phyloP scores from a whole-genome alignment of 306 rosid species.

The Cercis canadensis region DNA sequence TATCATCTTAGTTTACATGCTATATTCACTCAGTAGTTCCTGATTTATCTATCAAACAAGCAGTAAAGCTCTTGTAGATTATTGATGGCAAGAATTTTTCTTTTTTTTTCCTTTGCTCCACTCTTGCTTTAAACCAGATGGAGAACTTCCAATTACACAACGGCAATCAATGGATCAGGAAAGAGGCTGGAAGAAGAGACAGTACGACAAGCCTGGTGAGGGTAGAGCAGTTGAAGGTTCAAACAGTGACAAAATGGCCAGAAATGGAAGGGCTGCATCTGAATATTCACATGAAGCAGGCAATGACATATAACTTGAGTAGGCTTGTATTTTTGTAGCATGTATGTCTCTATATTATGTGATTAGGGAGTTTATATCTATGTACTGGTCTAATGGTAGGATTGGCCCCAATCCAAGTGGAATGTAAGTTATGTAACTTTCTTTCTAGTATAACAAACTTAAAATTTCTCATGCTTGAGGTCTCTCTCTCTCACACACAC shows the following conservation, averaged over 20 bases:
- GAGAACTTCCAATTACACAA: conserved; percentile 55
- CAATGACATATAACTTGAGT: conserved; percentile 25
- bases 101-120: conserved; percentile 37
- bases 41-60: conserved; percentile 20
- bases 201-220: conserved; percentile 43
- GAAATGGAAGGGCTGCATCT: conserved; percentile 30
- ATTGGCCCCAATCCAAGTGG: conserved; percentile 7
- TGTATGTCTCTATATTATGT: conserved; percentile 35
- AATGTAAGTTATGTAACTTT: conserved; percentile 34
- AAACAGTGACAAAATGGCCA: conserved; percentile 39
- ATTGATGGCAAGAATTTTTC: conserved; percentile 28
- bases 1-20: background rate
- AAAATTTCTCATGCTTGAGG: too few relatives aligned
- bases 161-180: conserved; percentile 57
- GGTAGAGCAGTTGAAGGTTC: conserved; percentile 40
- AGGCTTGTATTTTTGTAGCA: conserved; percentile 19
- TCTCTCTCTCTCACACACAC: too few relatives aligned
- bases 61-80: conserved; percentile 22
- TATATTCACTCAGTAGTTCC: conserved; percentile 6
- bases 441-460: too few relatives aligned
- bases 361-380: background rate
- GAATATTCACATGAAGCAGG: conserved; percentile 32
- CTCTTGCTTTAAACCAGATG: conserved; percentile 70
- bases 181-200: conserved; percentile 49
- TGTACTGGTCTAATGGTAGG: too few relatives aligned